A percentile compares a stretch with the other conserved stretches of the same genome.
These are phyloP conservation scores for Botrytis fragariae DNA, from an alignment of 2,329 filamentous ascomycete species.

Conservation along the genomic window DNA sequence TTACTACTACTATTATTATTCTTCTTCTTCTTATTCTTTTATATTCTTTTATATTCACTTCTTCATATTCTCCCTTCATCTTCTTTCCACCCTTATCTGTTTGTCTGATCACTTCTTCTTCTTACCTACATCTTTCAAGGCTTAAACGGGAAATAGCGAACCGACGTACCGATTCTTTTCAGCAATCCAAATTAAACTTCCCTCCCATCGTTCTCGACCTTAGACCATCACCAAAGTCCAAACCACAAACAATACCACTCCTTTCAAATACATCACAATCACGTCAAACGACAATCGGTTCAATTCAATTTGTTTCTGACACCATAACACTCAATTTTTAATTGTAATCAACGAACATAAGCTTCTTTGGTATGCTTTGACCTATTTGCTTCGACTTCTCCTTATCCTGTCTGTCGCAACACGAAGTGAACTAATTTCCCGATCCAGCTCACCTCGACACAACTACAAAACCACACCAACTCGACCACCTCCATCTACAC, in stretches of 20 bases:
- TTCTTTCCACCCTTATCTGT: background rate
- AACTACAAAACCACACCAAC: background rate
- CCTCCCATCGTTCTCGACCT: slow-evolving; percentile 9
- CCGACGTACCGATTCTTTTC: slow-evolving; percentile 8
- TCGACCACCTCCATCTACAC: background rate
- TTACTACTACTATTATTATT: background rate
- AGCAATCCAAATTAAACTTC: slow-evolving; percentile 16
- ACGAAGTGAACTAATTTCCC: slow-evolving; percentile 16
- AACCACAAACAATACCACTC: slow-evolving; percentile 8
- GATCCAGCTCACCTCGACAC: background rate
- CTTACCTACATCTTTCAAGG: background rate
- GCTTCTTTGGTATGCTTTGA: slow-evolving; percentile 7
- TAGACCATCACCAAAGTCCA: background rate
- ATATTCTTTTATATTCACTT: background rate
- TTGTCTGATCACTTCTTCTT: background rate
- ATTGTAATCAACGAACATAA: slow-evolving; percentile 1
- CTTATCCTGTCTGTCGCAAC: slow-evolving; percentile 10
- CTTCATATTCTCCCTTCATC: background rate
- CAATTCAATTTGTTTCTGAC: background rate
- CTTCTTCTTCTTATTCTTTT: background rate
- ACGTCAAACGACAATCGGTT: background rate
- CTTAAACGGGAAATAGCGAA: slow-evolving; percentile 14
- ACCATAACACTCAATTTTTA: background rate
- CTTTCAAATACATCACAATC: background rate
- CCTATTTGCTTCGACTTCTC: slow-evolving; percentile 4